Evolutionary conservation across 305 asterid species (phyloP).

Genomic region (Coffea humblotiana): DNA sequence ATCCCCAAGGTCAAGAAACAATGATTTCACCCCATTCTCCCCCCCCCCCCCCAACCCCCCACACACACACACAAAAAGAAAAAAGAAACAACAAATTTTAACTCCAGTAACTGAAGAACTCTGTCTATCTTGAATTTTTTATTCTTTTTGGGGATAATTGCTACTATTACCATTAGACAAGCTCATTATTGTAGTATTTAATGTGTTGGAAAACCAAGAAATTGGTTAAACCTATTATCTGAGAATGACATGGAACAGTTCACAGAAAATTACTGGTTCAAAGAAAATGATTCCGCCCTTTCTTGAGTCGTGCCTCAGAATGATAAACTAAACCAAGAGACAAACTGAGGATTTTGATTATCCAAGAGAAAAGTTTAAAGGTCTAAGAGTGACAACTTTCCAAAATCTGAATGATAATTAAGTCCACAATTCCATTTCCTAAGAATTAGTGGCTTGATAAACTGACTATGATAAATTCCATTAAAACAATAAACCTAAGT

Average conservation of each 20-base stretch:
- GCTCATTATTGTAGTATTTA: not conserved
- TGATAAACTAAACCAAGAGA: not conserved
- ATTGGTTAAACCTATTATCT: not conserved
- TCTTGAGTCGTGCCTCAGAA: not conserved
- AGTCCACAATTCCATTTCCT: not conserved
- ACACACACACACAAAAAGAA: too few relatives aligned
- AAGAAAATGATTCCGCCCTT: not conserved
- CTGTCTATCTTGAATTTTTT: not conserved
- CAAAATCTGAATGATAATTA: conserved; percentile 4
- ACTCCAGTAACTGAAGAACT: not conserved
- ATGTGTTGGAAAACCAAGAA: not conserved
- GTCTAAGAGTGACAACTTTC: not conserved
- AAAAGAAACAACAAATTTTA: not conserved
- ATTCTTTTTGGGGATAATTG: not conserved
- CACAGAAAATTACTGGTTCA: not conserved
- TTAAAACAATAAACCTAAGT: not conserved
- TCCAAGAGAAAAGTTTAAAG: not conserved
- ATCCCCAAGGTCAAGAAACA: not conserved
- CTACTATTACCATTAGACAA: not conserved
- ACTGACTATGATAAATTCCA: not conserved
- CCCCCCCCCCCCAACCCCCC: too few relatives aligned
- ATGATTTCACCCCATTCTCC: not conserved
- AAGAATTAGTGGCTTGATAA: not conserved
- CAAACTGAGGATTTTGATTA: not conserved
- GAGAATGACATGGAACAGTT: not conserved